These are phyloP conservation scores for Cardamine resedifolia DNA, from an alignment of 345 rosid species.

Conservation along the genomic window DNA sequence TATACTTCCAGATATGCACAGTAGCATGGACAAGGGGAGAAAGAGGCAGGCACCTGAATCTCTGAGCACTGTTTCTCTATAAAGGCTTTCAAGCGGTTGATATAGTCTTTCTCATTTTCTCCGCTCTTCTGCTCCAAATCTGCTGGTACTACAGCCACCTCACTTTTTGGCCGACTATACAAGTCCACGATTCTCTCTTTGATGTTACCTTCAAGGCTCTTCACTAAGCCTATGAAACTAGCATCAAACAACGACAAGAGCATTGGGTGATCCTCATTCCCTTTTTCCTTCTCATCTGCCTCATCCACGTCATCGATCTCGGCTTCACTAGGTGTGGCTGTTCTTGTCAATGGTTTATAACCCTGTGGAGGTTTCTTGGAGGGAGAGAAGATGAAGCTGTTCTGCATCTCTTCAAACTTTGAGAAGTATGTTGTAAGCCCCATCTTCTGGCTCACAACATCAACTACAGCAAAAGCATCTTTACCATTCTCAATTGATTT, in stretches of 20 bases:
- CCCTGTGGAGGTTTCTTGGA: slow-evolving; percentile 51
- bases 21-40: neutral
- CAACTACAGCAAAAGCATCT: slow-evolving; percentile 77
- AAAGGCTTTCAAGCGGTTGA: slow-evolving; percentile 70
- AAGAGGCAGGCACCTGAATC: slow-evolving; percentile 57
- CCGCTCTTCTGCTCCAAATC: slow-evolving; percentile 79
- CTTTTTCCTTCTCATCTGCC: slow-evolving; percentile 48
- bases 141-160: slow-evolving; percentile 85
- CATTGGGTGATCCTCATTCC: slow-evolving; percentile 67
- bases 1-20: neutral
- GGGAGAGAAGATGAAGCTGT: slow-evolving; percentile 66
- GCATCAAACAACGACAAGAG: slow-evolving; percentile 59
- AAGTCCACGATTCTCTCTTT: slow-evolving; percentile 69
- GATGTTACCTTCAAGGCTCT: slow-evolving; percentile 59
- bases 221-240: slow-evolving; percentile 56
- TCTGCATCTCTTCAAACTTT: slow-evolving; percentile 89
- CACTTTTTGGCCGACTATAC: slow-evolving; percentile 75
- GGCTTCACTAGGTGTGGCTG: slow-evolving; percentile 76
- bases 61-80: slow-evolving; percentile 87
- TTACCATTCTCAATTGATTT: slow-evolving; percentile 70
- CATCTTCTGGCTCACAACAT: slow-evolving; percentile 81
- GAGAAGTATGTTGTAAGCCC: slow-evolving; percentile 80
- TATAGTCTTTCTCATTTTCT: slow-evolving; percentile 69
- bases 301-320: slow-evolving; percentile 72
- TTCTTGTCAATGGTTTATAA: slow-evolving; percentile 67